Evolutionary conservation across 352 stramenopile genomes (phyloP), one percentile per base, ranked within the genome.

Genomic region (Phytopythium montanum): DNA sequence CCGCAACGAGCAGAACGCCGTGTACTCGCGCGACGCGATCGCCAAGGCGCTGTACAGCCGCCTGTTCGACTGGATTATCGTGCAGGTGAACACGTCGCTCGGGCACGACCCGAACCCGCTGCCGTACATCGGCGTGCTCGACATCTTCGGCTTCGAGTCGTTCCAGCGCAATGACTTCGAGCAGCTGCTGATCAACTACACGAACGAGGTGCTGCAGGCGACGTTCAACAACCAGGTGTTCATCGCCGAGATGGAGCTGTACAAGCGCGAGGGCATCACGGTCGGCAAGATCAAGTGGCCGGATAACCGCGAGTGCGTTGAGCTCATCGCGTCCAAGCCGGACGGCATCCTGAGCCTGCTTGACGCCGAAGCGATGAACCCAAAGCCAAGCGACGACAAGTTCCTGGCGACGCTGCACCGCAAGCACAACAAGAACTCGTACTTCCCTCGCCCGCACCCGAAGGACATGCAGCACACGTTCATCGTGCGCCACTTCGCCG

Each of bases 21-120:
- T 85, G 21, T 97, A 98, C 66, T 81, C 81, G 8, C 84, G 95
- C 54, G 88, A 98, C 53, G 92, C 91, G 5, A 92, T 98, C 54
- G 85, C 93, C 16, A 99, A 98, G 75, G 85, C 92, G 36, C 62
- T 98, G 7, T 98, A 98, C 73, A 87, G 76, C 41, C 81, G 87
- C 28, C 74, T 98, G 38, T 98, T 98, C 65, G 80, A 96, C 62
- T 97, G 90, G 90, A 75, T 98, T 41, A 94, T 98, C 38, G 65
- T 87, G 36, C 85, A 96, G 58, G 87, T 98, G 28, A 98, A 98
- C 79, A 67, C 64, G 57, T 90, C 76, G 63, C 70, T 97, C 10
- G 86, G 81, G 13, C 83, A 97, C 46, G 85, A 94, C 46, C 79
- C 86, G 34, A 73, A 73, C 26, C 68, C 80, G 25, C 65, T 94